Base-by-base conservation (phyloP, 2,329 filamentous ascomycete genomes). In the Nectriaceae sp. region DNA sequence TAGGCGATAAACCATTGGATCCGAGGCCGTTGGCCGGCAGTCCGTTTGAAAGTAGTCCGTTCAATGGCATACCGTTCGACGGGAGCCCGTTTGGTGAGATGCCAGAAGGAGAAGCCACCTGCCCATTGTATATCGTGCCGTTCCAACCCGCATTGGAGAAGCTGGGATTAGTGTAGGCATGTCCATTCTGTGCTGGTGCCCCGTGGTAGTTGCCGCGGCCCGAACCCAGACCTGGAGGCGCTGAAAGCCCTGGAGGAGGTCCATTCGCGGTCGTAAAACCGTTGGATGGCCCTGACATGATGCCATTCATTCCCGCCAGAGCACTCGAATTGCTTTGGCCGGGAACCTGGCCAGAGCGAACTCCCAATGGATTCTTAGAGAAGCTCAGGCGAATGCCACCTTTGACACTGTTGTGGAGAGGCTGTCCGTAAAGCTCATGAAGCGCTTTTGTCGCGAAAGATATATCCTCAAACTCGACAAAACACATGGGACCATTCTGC, bases 401-500 rank as follows among this genome's bases (percentile, higher is more conserved):
- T 67, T 96, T 97, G 64, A 90, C 82, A 63, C 91, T 96, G 71
- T 96, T 97, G 66, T 92, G 90, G 24, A 97, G 79, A 41, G 83
- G 84, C 42, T 88, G 84, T 0, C 94, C 94, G 63, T 97, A 97
- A 2, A 97, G 78, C 47, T 97, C 90, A 55, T 92, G 84, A 3
- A 97, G 78, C 1, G 92, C 88, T 70, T 94, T 96, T 36, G 93
- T 97, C 1, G 94, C 93, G 63, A 90, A 93, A 2, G 89, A 88
- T 11, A 96, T 80, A 62, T 97, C 92, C 63, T 97, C 93, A 60
- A 97, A 99, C 69, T 99, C 94, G 31, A 99, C 94, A 69, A 97
- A 97, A 67, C 94, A 97, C 92, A 97, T 97, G 2, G 93, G 93
- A 0, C 93, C 93, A 60, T 97, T 96, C 57, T 89, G 84, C 75